Conservation (phyloP, 257 asterid genomes). For the Thymus mandschuricus region DNA sequence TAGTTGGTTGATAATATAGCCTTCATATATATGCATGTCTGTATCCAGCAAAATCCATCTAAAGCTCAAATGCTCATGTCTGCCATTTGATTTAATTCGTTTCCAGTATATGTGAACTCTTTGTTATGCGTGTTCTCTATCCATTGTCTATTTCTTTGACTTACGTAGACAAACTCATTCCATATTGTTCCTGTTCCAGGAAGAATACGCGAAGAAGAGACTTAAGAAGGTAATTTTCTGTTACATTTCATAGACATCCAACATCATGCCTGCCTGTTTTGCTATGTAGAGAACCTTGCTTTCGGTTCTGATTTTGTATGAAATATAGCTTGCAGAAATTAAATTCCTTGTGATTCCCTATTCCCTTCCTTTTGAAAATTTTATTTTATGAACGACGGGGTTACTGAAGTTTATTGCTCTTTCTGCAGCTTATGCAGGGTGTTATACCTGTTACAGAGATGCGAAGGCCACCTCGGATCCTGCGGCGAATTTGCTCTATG, state of each 20-base stretch:
- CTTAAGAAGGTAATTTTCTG: slow-evolving; percentile 16
- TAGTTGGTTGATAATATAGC: background rate
- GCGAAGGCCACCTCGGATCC: slow-evolving; percentile 46
- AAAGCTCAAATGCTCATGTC: background rate
- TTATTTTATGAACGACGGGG: background rate
- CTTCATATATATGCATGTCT: background rate
- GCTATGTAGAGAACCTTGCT: background rate
- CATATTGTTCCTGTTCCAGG: slow-evolving; percentile 6
- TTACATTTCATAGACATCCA: background rate
- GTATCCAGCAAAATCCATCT: background rate
- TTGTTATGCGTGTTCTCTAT: background rate
- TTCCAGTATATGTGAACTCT: background rate
- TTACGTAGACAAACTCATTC: background rate
- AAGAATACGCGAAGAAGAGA: slow-evolving; percentile 6
- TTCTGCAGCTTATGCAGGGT: slow-evolving; percentile 58
- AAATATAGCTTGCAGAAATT: background rate
- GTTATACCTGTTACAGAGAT: slow-evolving; percentile 65
- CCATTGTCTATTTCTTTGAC: background rate
- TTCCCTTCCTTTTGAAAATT: background rate
- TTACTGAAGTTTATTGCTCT: background rate
- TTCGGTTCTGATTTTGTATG: background rate
- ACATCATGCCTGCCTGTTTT: background rate
- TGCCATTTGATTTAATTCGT: background rate
- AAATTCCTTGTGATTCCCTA: background rate
- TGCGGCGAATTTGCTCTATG: slow-evolving; percentile 51